A percentile compares a stretch with the other conserved stretches of the same genome.
These are phyloP conservation scores for Cystobasidium pallidum DNA, from an alignment of 1,284 basidiomycete species.

Conservation along the genomic window DNA sequence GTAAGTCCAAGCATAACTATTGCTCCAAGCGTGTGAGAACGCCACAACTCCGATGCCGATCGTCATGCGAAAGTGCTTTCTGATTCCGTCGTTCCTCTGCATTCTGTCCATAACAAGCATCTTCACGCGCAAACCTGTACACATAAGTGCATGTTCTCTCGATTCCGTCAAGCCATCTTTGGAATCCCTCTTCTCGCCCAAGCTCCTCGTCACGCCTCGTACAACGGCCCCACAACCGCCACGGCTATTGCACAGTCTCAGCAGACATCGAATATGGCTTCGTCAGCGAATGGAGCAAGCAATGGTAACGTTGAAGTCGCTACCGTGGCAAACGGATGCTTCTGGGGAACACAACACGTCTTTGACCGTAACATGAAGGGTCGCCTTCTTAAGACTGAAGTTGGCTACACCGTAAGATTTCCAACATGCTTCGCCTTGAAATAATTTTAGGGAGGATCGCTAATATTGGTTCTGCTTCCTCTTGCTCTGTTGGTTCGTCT, in stretches of 20 bases:
- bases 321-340: not conserved
- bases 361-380: constrained; percentile 47
- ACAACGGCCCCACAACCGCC: constrained; percentile 49
- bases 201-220: constrained; percentile 36
- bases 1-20: not conserved
- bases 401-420: constrained; percentile 50
- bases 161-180: constrained; percentile 36
- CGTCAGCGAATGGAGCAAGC: constrained; percentile 23
- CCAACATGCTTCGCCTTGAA: not conserved
- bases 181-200: constrained; percentile 41
- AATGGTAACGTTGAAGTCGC: constrained; percentile 1
- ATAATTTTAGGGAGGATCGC: not conserved
- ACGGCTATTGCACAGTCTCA: constrained; percentile 47
- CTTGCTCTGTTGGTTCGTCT: too few species aligned
- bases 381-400: constrained; percentile 49
- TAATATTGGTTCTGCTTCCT: not conserved
- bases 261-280: constrained; percentile 30
- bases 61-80: not conserved
- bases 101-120: not conserved
- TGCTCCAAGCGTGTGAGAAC: too few species aligned
- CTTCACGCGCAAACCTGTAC: not conserved
- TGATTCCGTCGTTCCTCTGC: not conserved
- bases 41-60: not conserved
- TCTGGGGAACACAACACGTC: constrained; percentile 48
- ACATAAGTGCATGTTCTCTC: constrained; percentile 27